Base-by-base conservation (phyloP, 805 yeast species). In the Candida hungchunana region DNA sequence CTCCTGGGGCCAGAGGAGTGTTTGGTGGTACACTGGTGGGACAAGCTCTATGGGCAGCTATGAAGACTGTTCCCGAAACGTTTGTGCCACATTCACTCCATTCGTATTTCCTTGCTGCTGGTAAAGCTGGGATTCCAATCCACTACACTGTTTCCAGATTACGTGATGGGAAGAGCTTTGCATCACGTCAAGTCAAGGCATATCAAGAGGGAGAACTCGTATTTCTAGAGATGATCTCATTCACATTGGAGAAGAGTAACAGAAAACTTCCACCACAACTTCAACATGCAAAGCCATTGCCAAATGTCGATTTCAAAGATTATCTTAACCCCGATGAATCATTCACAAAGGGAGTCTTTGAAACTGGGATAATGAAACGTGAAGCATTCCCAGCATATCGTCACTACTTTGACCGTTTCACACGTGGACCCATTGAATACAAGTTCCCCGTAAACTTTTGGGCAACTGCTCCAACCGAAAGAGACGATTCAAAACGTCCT, bases 11-110 rank as follows among this genome's bases (percentile, higher is more conserved):
- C 3, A 60, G 80, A 29, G 86, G 85, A 2, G 74, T 80, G 0
- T 81, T 79, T 59, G 88, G 88, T 2, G 88, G 89, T 8, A 75
- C 79, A 14, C 60, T 76, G 28, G 75, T 78, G 13, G 83, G 84
- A 0, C 88, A 81, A 47, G 63, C 86, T 3, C 56, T 80, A 4
- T 55, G 71, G 40, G 85, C 84, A 6, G 78, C 82, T 3, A 60
- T 79, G 22, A 64, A 68, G 32, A 70, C 77, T 7, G 64, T 75
- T 6, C 66, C 69, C n/a, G 53, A 46, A 2, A 47, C 56, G 15
- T 73, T 71, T 57, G 61, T 60, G 19, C 87, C 88, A 1, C 67
- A 72, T 22, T 72, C 85, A 9, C 59, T 78, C 37, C 88, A 81
- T 51, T 68, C 79, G 13, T 77, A 74, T 53, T 82, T 82, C 48